Evolutionary conservation across 139 green algal genomes (phyloP), one percentile per base, ranked within the genome.

Genomic region (Chlamydomonas applanata): DNA sequence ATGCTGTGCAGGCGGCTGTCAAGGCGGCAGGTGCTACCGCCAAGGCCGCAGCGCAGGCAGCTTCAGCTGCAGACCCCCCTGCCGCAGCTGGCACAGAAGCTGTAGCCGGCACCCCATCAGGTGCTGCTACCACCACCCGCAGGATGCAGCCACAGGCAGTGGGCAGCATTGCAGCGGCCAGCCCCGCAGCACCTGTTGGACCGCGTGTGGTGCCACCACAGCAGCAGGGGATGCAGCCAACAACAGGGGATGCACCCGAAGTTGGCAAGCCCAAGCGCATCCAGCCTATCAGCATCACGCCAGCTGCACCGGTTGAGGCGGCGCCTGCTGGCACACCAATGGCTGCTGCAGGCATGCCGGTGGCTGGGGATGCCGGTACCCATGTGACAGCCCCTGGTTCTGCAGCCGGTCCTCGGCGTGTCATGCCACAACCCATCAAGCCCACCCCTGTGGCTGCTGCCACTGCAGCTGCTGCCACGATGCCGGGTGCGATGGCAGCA

Each of bases 61-160:
- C 65, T 24, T 46, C 29, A 36, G n/a, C 32, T 20, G 52, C 14
- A 5, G 30, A 22, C 20, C 20, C 44, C 29, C 49, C 68, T 59
- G 68, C 40, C 17, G 59, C 75, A 45, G 68, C 59, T 30, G 40
- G 52, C 35, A 32, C 70, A 30, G 70, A 59, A 53, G 45, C 70
- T 32, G 68, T 33, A 14, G 25, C 22, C 29, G 7, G 3, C 24
- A 24, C 61, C 32, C 30, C 53, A 9, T 27, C n/a, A 16, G 61
- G 20, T 59, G 70, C 34, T 71, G 70, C 62, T 65, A 25, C 24
- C 49, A 40, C 36, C 36, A 29, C 27, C 36, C 30, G 74, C 32
- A 64, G 79, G 3, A 78, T 85, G 40, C 56, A 73, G 54, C 74
- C 79, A 5, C 65, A 49, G 40, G 40, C 40, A 11, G 40, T 11